Conservation (phyloP, 2,329 filamentous ascomycete genomes). For the Microdochium nivale region DNA sequence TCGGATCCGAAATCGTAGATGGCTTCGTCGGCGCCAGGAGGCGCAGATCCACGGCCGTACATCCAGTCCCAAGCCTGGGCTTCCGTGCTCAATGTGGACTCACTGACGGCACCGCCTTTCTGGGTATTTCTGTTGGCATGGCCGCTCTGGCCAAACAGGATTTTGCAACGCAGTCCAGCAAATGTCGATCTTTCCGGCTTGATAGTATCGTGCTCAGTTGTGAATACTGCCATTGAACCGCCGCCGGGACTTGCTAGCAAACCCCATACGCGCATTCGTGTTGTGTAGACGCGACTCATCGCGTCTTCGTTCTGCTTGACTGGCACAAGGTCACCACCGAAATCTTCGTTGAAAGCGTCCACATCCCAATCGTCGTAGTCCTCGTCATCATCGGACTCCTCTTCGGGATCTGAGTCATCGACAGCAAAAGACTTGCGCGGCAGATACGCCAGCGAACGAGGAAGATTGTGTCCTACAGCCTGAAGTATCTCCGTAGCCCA, state of each 20-base stretch:
- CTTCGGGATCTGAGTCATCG: constrained; percentile 15
- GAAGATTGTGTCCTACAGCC: constrained; percentile 32
- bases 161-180: constrained; percentile 24
- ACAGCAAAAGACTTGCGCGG: constrained; percentile 21
- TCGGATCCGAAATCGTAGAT: constrained; percentile 2
- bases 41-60: constrained; percentile 42
- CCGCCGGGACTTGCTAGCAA: constrained; percentile 42
- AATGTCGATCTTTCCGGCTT: constrained; percentile 34
- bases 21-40: constrained; percentile 26
- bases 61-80: constrained; percentile 49
- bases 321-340: constrained; percentile 8
- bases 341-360: constrained; percentile 8
- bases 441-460: constrained; percentile 33
- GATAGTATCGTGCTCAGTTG: constrained; percentile 38
- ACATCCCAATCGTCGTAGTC: constrained; percentile 20
- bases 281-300: constrained; percentile 34
- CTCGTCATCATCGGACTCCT: constrained; percentile 17
- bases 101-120: constrained; percentile 2
- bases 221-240: constrained; percentile 40
- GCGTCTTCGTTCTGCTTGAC: constrained; percentile 18
- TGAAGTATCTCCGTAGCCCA: constrained; percentile 41
- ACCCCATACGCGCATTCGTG: constrained; percentile 45
- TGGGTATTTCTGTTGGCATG: constrained; percentile 13
- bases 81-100: constrained; percentile 38
- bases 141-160: constrained; percentile 27